Evolutionary conservation across 768 basidiomycete species (phyloP).

Genomic region (Gautieria morchelliformis): DNA sequence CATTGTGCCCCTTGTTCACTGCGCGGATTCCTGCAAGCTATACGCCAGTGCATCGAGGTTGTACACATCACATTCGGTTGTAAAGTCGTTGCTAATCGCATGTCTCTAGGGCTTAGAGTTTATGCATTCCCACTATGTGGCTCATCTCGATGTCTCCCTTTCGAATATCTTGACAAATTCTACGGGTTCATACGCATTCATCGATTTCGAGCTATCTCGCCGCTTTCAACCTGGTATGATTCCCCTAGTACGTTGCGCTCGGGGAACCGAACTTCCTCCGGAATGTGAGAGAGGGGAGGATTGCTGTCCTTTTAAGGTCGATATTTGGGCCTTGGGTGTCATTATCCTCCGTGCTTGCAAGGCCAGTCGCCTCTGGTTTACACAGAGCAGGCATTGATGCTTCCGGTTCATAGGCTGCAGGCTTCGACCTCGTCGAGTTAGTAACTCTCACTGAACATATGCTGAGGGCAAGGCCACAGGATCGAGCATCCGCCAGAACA

Average conservation of each 20-base stretch:
- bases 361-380: constrained; percentile 26
- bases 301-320: constrained; percentile 57
- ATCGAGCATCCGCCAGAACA: constrained; percentile 39
- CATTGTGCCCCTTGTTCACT: constrained; percentile 41
- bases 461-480: constrained; percentile 42
- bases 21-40: constrained; percentile 40
- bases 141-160: constrained; percentile 65
- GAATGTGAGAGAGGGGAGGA: constrained; percentile 47
- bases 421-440: constrained; percentile 51
- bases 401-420: constrained; percentile 34
- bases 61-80: not conserved
- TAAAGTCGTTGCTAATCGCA: not conserved
- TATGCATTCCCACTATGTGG: constrained; percentile 57
- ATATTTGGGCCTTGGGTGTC: constrained; percentile 64
- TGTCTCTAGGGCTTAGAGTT: constrained; percentile 49
- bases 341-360: constrained; percentile 57
- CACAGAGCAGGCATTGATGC: not conserved
- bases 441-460: constrained; percentile 46
- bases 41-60: constrained; percentile 67
- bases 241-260: constrained; percentile 33
- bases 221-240: constrained; percentile 25
- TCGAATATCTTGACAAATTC: constrained; percentile 62
- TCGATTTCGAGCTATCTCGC: constrained; percentile 64
- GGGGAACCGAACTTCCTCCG: constrained; percentile 61
- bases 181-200: constrained; percentile 55